Conservation (phyloP, 1,139 yeast genomes). For the Candida frijolesensis region DNA sequence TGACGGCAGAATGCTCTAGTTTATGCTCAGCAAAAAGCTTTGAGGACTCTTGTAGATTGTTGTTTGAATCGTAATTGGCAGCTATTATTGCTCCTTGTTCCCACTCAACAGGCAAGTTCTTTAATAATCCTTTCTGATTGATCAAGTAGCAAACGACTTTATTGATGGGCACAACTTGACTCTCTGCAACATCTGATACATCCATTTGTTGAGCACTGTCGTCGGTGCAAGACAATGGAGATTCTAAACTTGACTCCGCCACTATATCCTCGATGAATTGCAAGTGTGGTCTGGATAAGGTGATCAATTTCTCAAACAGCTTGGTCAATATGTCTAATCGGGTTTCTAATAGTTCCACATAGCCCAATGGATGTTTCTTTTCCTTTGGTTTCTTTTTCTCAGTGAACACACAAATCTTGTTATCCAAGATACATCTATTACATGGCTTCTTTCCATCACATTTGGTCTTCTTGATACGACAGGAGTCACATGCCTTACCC, state of each 20-base stretch:
- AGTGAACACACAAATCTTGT: conserved; percentile 74
- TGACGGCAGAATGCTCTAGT: conserved; percentile 5
- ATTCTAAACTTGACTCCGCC: conserved; percentile 4
- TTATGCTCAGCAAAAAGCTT: conserved; percentile 39
- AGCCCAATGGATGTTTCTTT: conserved; percentile 62
- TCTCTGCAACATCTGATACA: conserved; percentile 8
- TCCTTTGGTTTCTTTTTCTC: conserved; percentile 66
- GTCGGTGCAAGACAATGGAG: conserved; percentile 12
- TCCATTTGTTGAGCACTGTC: conserved; percentile 11
- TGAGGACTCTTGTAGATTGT: conserved; percentile 27
- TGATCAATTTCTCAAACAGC: conserved; percentile 48
- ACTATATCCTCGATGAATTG: conserved; percentile 23
- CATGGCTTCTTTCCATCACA: conserved; percentile 84
- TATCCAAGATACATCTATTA: conserved; percentile 65
- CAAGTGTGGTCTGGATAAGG: conserved; percentile 38
- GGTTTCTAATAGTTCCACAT: conserved; percentile 71
- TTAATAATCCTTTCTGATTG: conserved; percentile 36
- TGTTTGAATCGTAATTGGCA: conserved; percentile 28
- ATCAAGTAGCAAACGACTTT: conserved; percentile 49
- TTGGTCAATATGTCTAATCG: conserved; percentile 63
- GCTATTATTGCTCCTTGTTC: conserved; percentile 46
- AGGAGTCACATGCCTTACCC: conserved; percentile 81
- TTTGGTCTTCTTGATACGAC: conserved; percentile 72
- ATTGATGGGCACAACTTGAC: conserved; percentile 47
- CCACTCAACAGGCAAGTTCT: conserved; percentile 47